phyloP scores from a whole-genome alignment of 768 basidiomycete genomes.

The Termitomyces sp. region DNA sequence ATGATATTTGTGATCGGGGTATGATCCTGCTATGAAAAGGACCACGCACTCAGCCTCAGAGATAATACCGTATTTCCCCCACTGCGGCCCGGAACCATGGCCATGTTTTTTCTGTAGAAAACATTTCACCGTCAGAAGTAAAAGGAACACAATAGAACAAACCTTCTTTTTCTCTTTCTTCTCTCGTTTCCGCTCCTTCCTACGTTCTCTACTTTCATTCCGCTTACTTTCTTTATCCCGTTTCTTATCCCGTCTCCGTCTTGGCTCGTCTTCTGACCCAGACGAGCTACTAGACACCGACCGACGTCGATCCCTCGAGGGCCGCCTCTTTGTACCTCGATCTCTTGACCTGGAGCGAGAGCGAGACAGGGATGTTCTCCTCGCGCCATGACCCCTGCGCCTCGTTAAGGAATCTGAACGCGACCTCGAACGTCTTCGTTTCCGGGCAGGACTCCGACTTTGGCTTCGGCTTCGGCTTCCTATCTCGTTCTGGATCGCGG shows the following conservation, averaged over 20 bases:
- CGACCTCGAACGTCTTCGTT: conserved; percentile 31
- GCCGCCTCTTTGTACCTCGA: conserved; percentile 7
- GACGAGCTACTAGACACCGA: conserved; percentile 40
- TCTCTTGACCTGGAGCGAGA: conserved; percentile 26
- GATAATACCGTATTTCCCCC: conserved; percentile 91
- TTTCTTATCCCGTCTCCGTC: conserved; percentile 39
- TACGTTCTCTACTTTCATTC: conserved; percentile 39
- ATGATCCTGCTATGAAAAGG: not conserved
- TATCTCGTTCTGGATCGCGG: not conserved
- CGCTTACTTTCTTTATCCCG: conserved; percentile 47
- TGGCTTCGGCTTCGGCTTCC: conserved; percentile 20
- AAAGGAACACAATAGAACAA: not conserved
- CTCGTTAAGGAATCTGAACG: conserved; percentile 28
- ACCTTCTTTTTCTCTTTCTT: conserved; percentile 53
- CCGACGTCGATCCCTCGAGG: conserved; percentile 16
- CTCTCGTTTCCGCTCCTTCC: conserved; percentile 41
- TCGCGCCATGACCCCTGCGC: conserved; percentile 25
- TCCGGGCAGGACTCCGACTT: conserved; percentile 29
- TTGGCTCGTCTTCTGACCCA: conserved; percentile 38
- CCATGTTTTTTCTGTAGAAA: conserved; percentile 51
- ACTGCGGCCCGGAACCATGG: conserved; percentile 56
- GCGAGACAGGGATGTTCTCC: conserved; percentile 30
- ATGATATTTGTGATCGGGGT: not conserved
- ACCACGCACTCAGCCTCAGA: conserved; percentile 73
- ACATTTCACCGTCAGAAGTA: not conserved